Evolutionary conservation across 1,139 yeast genomes (phyloP), one percentile per base, ranked within the genome.

Genomic region (Taphrina flavorubra): DNA sequence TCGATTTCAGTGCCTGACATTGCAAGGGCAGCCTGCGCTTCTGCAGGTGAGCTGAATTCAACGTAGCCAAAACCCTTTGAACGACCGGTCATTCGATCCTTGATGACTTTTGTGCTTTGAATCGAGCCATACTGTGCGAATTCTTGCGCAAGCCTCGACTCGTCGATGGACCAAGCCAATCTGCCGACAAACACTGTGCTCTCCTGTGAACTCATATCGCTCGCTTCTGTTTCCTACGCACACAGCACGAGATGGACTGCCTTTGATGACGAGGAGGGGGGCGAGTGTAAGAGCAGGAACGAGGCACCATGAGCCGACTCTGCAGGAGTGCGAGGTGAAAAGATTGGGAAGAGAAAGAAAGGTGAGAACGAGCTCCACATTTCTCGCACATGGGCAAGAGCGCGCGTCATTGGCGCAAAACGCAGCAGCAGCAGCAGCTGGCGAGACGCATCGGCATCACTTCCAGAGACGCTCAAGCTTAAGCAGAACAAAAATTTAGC

Each of bases 151-250:
- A 94, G 86, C 96, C 97, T 89, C 71, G 87, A 96, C 78, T 92
- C 97, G 77, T 94, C 98, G 77, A 94, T 85, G 81, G 88, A 89
- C 98, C 98, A 94, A 44, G 98, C 91, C 77, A 94, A 86, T 83
- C 98, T 88, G 77, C 99, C 99, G 73, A 92, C 98, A 77, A 94
- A 94, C 74, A 94, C 81, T 70, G 94, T 91, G 76, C 92, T 89
- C 65, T 72, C 77, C n/a, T 58, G 51, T 14, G 62, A 58, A 44
- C 62, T 58, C 62, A 58, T 58, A 49, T 49, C 36, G 36, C 11
- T 39, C 14, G 14, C 42, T 39, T 11, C 42, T 39, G 42, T 10
- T 14, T 39, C 6, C 42, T 39, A 39, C 14, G 42, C 6, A 39
- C 42, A 3, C 31, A 25, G 31, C 31, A 25, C 31, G 31, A 25